These are phyloP conservation scores for Fusarium subtropicale DNA, from an alignment of 2,329 filamentous ascomycete species.

Conservation along the genomic window DNA sequence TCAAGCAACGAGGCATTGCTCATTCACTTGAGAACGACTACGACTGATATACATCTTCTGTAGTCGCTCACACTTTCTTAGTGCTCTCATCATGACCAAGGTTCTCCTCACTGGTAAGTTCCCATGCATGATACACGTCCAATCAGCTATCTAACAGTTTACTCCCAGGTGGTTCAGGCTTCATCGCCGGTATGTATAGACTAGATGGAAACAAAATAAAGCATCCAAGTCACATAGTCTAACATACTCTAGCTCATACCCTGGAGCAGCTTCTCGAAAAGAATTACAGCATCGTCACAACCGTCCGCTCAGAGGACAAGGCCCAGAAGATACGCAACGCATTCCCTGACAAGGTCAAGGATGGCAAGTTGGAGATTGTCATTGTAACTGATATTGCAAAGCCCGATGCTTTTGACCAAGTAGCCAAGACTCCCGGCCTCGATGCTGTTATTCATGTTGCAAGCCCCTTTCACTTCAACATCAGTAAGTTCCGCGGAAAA, in stretches of 20 bases:
- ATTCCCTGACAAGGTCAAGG: constrained; percentile 54
- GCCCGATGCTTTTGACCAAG: constrained; percentile 78
- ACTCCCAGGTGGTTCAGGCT: constrained; percentile 51
- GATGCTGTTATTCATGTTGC: constrained; percentile 71
- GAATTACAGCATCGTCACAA: constrained; percentile 66
- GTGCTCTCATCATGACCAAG: constrained; percentile 46
- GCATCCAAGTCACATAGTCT: neutral
- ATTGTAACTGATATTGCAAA: constrained; percentile 84
- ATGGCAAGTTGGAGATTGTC: constrained; percentile 59
- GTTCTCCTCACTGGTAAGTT: constrained; percentile 49
- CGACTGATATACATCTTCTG: neutral
- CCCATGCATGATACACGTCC: neutral
- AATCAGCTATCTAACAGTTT: constrained; percentile 16
- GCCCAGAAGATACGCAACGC: constrained; percentile 63
- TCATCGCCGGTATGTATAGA: constrained; percentile 50
- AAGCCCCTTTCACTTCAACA: constrained; percentile 68
- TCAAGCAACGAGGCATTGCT: constrained; percentile 2
- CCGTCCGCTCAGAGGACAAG: constrained; percentile 66
- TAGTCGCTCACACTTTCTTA: neutral
- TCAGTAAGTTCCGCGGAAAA: constrained; percentile 47
- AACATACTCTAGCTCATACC: constrained; percentile 59
- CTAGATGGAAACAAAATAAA: neutral
- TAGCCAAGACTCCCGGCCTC: constrained; percentile 61
- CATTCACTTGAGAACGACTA: neutral
- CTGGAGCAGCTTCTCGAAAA: constrained; percentile 64